Base-by-base conservation (phyloP, 306 rosid genomes). In the Cicer yamashitae region DNA sequence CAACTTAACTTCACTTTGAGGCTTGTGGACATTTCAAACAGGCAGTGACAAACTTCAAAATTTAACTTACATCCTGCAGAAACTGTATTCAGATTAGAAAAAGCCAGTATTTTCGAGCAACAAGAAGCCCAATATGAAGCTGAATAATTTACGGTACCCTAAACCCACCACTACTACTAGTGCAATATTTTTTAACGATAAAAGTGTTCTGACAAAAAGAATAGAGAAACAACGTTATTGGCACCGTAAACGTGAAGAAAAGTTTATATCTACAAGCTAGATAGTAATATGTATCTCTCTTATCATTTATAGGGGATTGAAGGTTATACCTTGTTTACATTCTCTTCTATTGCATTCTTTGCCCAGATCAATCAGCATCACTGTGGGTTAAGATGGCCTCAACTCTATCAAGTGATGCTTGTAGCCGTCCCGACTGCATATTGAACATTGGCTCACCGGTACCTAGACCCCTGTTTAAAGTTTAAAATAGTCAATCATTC, bases 381-480 rank as follows among this genome's bases (percentile, higher is more conserved):
- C 72, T 77, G 72, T 90, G 91, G 60, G 96, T 94, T 79, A 94
- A 34, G 81, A 94, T 86, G 83, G 89, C 84, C 85, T 94, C 98
- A 17, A 94, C 89, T 85, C 98, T 86, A 82, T 94, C 98, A 63
- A 94, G 91, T 17, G 98, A 94, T 78, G 96, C 97, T 67, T 90
- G 89, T 70, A 90, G 70, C 74, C 81, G 83, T 68, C 97, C 97
- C 0, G 97, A 86, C 69, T 90, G 86, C 98, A 91, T 86, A 89
- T 94, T 94, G 83, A 94, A 90, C 88, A 92, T 20, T 43, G 96
- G 90, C 59, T 94, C 98, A 11, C 88, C 88, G 8, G 98, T 89
- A 38, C 98, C 98, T 65, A 94, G 52, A 65, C 87, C 97, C 87
- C 97, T 94, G 70, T 76, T 72, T 50, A 70, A 71, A 75, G 54